Percentiles rank a stretch among this genome's conserved stretches.
phyloP scores from a whole-genome alignment of 108 stramenopile genomes.

The Cylindrotheca fusiformis region DNA sequence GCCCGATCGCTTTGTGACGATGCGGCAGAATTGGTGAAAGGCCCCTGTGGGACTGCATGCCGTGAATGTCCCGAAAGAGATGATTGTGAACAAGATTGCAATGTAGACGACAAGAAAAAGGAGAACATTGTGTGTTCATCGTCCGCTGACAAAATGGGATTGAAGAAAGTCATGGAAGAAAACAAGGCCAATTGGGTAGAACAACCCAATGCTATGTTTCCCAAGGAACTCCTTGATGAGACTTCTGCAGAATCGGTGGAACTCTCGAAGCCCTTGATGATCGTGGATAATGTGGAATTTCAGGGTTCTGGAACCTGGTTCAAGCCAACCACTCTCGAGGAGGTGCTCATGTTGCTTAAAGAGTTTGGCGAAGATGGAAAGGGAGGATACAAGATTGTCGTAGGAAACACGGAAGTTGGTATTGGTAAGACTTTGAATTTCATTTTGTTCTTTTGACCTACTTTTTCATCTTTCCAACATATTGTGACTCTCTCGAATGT shows the following conservation, averaged over 20 bases:
- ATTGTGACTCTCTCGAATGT: no score
- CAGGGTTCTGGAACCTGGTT: slow-evolving; percentile 87
- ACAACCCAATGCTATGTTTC: slow-evolving; percentile 72
- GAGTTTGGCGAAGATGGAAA: slow-evolving; percentile 40
- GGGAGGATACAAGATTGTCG: slow-evolving; percentile 83
- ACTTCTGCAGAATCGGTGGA: slow-evolving; percentile 16
- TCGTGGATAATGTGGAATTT: slow-evolving; percentile 56
- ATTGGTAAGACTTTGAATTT: slow-evolving; percentile 42
- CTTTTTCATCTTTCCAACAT: not conserved
- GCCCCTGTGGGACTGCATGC: slow-evolving; percentile 76
- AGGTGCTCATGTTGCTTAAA: slow-evolving; percentile 73
- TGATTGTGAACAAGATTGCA: slow-evolving; percentile 71
- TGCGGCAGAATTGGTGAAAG: slow-evolving; percentile 43
- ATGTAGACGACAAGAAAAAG: slow-evolving; percentile 46
- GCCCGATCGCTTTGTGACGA: slow-evolving; percentile 72
- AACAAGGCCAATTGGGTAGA: slow-evolving; percentile 52
- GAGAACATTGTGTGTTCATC: slow-evolving; percentile 42
- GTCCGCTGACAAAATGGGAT: slow-evolving; percentile 45
- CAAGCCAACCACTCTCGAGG: slow-evolving; percentile 74
- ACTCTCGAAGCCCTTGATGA: slow-evolving; percentile 60
- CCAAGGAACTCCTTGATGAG: slow-evolving; percentile 43
- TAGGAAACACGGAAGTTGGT: slow-evolving; percentile 95
- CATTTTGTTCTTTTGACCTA: not conserved
- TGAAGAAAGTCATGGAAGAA: slow-evolving; percentile 37
- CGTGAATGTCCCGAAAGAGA: slow-evolving; percentile 76